A percentile compares a stretch with the other conserved stretches of the same genome.
These are phyloP conservation scores for Solanum appendiculatum DNA, from an alignment of 257 asterid genomes.

Conservation along the genomic window DNA sequence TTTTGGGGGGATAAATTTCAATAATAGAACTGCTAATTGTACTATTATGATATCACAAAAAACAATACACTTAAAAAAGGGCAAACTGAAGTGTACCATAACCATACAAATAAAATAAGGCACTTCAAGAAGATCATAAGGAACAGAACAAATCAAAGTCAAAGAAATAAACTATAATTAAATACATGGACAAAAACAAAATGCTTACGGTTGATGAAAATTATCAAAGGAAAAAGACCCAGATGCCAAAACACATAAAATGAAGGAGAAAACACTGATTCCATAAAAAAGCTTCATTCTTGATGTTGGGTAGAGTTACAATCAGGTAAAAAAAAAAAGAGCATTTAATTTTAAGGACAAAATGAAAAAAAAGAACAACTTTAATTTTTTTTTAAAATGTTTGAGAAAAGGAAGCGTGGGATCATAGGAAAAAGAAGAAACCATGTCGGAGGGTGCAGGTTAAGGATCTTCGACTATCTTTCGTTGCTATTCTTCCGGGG, in stretches of 20 bases:
- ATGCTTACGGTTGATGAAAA: constrained; percentile 78
- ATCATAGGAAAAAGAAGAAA: constrained; percentile 18
- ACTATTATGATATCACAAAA: too few relatives aligned
- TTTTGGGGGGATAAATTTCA: too few relatives aligned
- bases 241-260: constrained; percentile 33
- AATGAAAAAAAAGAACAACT: background rate
- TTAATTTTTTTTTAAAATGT: background rate
- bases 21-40: too few relatives aligned
- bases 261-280: constrained; percentile 21
- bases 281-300: constrained; percentile 44
- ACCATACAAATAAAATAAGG: background rate
- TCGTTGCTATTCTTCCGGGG: background rate
- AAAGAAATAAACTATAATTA: background rate
- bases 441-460: constrained; percentile 22
- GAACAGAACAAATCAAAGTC: background rate
- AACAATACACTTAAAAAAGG: too few relatives aligned
- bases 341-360: too few relatives aligned
- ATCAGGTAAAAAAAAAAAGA: background rate
- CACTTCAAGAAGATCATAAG: background rate
- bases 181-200: background rate
- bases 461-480: background rate
- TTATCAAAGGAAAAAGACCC: constrained; percentile 42
- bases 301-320: constrained; percentile 25
- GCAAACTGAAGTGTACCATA: background rate
- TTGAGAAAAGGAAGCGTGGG: background rate